Percentiles rank a stretch among this genome's conserved stretches.
phyloP scores from a whole-genome alignment of 768 basidiomycete species.

The Lactarius indigo region DNA sequence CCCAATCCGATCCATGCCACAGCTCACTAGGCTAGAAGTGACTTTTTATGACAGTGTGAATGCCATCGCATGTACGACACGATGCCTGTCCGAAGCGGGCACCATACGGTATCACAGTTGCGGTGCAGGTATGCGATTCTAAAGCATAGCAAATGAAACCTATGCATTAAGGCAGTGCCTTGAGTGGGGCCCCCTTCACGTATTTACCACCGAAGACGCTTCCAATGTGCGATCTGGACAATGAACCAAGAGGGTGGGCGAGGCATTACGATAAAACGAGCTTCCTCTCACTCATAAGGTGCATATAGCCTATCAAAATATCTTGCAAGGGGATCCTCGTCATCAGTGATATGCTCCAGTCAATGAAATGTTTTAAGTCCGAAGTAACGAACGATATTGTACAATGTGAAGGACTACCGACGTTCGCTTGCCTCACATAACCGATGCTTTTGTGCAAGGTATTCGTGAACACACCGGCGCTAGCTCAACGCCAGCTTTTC shows the following conservation, averaged over 20 bases:
- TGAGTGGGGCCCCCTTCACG: background rate
- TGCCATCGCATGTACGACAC: background rate
- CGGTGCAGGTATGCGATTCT: background rate
- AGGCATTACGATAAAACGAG: background rate
- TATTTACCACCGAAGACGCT: background rate
- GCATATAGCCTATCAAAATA: background rate
- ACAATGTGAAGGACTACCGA: background rate
- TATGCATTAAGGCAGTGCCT: background rate
- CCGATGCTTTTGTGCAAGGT: background rate
- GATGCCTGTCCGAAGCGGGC: background rate
- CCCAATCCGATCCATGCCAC: background rate
- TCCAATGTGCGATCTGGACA: background rate
- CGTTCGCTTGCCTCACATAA: background rate
- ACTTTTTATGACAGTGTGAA: background rate
- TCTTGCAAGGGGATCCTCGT: background rate
- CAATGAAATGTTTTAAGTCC: background rate
- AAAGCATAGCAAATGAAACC: background rate
- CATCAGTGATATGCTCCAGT: background rate
- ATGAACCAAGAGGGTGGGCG: background rate
- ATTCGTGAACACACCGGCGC: background rate
- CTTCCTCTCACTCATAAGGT: background rate
- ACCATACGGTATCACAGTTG: background rate
- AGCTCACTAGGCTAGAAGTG: background rate
- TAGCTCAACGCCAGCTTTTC: slow-evolving; percentile 14
- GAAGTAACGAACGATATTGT: slow-evolving; percentile 2